A percentile compares a stretch with the other conserved stretches of the same genome.
phyloP scores from a whole-genome alignment of 352 stramenopile species.

The Aphanomyces astaci region DNA sequence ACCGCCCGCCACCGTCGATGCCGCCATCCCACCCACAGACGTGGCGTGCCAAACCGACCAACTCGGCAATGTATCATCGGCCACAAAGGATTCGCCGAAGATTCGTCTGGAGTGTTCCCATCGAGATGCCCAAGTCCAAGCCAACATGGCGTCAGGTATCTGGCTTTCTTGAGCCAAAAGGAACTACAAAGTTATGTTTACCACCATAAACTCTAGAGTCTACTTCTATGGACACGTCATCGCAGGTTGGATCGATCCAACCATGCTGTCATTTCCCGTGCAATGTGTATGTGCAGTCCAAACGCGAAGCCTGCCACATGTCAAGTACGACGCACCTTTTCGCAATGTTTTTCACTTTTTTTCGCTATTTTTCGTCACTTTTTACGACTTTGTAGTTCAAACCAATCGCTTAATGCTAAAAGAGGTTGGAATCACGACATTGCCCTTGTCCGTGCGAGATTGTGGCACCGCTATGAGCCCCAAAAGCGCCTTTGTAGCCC shows the following conservation, averaged over 20 bases:
- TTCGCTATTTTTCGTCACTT: too few relatives aligned
- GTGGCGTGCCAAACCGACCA: neutral
- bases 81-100: neutral
- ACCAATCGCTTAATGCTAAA: neutral
- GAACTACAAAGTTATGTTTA: too few relatives aligned
- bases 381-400: conserved; percentile 3
- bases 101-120: neutral
- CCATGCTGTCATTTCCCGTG: neutral
- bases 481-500: neutral
- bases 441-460: neutral
- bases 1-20: too few relatives aligned
- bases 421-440: neutral
- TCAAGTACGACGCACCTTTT: neutral
- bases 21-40: too few relatives aligned
- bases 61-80: neutral
- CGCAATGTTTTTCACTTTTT: too few relatives aligned
- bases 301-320: neutral
- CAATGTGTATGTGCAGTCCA: neutral
- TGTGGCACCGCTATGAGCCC: neutral
- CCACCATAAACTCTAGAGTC: too few relatives aligned
- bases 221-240: too few relatives aligned
- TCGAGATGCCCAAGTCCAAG: neutral
- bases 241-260: too few relatives aligned
- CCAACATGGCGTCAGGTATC: too few relatives aligned
- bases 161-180: too few relatives aligned